Base-by-base conservation (phyloP, 495 filamentous ascomycete species). In the Pseudevernia furfuracea region DNA sequence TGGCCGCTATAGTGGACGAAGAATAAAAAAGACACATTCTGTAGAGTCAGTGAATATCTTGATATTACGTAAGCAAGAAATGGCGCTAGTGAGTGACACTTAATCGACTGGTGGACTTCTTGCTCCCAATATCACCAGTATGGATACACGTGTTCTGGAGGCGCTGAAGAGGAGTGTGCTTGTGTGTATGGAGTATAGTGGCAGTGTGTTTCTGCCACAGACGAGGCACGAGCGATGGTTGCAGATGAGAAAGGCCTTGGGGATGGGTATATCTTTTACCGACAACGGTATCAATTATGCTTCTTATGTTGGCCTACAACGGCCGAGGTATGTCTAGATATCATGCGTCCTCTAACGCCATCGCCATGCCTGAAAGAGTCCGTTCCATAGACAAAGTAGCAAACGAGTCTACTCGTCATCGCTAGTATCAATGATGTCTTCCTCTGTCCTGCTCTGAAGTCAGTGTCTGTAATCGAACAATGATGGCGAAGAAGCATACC, bases 401-500 rank as follows among this genome's bases (percentile, higher is more conserved):
- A 9, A 19, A 25, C 7, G 59, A 32, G 43, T 41, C 25, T 66
- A 59, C 38, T 69, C 67, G 17, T 69, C 67, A 30, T 66, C 64
- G 39, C 61, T 62, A 30, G 46, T 56, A 14, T 67, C 64, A 52
- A 63, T 53, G 32, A 58, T 38, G 17, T 69, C 64, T 19, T 66
- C 44, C 43, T 63, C 64, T 25, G 67, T 21, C 30, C 67, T 69
- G 34, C 8, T n/a, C 36, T 11, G 8, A 37, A 23, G 28, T 65
- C 28, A 65, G 59, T 23, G 34, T 6, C 10, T 17, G 19, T 7
- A 19, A 37, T 30, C 6, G 19, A n/a, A 55, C 1, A 44, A 0
- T 14, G 38, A 21, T 0, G 15, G 21, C 23, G 36, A 19, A 5
- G 60, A 32, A 52, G 53, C 62, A 39, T 68, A 71, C 69, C 80